phyloP scores from a whole-genome alignment of 1,284 basidiomycete species.

The Naganishia liquefaciens region DNA sequence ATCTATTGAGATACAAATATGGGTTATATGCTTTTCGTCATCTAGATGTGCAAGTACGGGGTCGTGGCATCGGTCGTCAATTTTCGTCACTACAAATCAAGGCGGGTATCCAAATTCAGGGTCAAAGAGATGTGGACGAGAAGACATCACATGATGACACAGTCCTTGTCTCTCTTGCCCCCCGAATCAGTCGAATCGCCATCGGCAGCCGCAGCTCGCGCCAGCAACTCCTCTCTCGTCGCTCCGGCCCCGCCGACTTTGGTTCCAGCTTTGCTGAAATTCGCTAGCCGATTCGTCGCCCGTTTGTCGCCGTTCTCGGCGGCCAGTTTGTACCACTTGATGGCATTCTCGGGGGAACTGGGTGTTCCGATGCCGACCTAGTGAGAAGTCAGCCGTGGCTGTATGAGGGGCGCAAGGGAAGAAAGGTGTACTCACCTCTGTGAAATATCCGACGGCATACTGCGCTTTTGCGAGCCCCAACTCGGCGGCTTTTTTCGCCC shows the following conservation, averaged over 20 bases:
- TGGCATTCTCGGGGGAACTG: conserved; percentile 67
- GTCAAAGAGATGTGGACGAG: background rate
- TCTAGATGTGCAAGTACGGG: background rate
- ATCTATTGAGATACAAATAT: conserved; percentile 26
- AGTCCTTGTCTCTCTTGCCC: conserved; percentile 32
- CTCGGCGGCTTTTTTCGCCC: conserved; percentile 89
- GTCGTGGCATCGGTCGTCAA: conserved; percentile 21
- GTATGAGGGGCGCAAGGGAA: background rate
- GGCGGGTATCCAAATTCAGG: background rate
- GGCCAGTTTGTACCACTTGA: conserved; percentile 82
- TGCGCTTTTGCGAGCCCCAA: conserved; percentile 86
- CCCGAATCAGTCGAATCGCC: conserved; percentile 21
- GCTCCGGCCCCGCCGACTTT: conserved; percentile 13
- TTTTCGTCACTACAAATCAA: conserved; percentile 20
- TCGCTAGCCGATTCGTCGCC: conserved; percentile 77
- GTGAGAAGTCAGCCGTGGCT: conserved; percentile 2
- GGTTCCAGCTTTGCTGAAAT: conserved; percentile 29
- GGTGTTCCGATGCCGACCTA: conserved; percentile 78
- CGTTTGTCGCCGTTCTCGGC: conserved; percentile 95
- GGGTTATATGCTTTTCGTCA: conserved; percentile 20
- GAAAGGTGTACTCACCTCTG: conserved; percentile 61
- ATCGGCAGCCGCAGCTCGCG: conserved; percentile 18
- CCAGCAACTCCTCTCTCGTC: conserved; percentile 24
- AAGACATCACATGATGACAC: conserved; percentile 29
- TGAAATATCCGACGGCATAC: conserved; percentile 97